Evolutionary conservation across 495 filamentous ascomycete genomes (phyloP).

Genomic region (Penicillium arizonense): DNA sequence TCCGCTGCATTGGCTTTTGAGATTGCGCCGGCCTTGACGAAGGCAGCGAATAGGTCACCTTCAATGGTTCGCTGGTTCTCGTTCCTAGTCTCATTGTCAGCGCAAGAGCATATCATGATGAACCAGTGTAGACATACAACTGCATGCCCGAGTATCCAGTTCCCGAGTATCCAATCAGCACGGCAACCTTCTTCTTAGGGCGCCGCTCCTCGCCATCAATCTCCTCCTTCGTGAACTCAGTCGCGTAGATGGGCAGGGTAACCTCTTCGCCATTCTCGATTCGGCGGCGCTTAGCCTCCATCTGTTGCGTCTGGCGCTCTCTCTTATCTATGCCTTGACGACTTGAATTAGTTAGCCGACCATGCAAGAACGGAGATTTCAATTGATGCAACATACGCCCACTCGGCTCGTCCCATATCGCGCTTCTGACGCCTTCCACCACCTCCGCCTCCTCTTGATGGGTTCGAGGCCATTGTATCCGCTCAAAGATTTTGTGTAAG

Average conservation of each 20-base stretch:
- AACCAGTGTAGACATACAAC: constrained; percentile 45
- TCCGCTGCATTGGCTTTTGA: constrained; percentile 95
- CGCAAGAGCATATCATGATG: background rate
- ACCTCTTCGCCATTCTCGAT: constrained; percentile 46
- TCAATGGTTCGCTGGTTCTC: constrained; percentile 82
- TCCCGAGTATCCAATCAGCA: constrained; percentile 91
- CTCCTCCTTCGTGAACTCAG: constrained; percentile 69
- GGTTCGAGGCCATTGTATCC: constrained; percentile 41
- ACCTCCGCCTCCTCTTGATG: constrained; percentile 36
- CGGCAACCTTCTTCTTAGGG: constrained; percentile 93
- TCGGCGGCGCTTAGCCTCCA: constrained; percentile 58
- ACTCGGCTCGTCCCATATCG: constrained; percentile 66
- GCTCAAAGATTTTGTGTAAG: constrained; percentile 23
- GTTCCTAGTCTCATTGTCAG: constrained; percentile 42
- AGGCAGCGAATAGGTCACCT: constrained; percentile 90
- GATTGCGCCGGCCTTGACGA: constrained; percentile 86
- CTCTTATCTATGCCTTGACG: constrained; percentile 63
- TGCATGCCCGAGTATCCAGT: constrained; percentile 99
- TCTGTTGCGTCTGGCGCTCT: constrained; percentile 55
- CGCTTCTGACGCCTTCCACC: constrained; percentile 55
- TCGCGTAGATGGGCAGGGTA: constrained; percentile 45
- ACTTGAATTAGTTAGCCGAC: constrained; percentile 61
- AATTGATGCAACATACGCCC: constrained; percentile 48
- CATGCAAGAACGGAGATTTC: constrained; percentile 9
- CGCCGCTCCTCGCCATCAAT: constrained; percentile 79